Conservation (phyloP, 1,139 yeast genomes). For the Wickerhamomyces sp. region DNA sequence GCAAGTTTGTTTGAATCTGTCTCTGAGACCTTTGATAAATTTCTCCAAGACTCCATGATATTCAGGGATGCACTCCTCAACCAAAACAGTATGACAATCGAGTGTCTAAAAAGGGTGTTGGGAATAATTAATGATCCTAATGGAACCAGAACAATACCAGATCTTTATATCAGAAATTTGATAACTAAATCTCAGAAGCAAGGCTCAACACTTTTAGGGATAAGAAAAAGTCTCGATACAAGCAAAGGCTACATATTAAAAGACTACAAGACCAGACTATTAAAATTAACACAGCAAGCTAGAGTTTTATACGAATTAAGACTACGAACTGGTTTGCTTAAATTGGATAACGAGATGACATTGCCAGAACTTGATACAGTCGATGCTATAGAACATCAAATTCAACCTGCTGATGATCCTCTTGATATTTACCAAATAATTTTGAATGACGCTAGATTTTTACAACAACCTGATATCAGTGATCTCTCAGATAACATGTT, state of each 20-base stretch:
- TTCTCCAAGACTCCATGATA: slow-evolving; percentile 29
- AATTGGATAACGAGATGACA: background rate
- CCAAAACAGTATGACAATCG: slow-evolving; percentile 27
- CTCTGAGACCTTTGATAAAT: slow-evolving; percentile 30
- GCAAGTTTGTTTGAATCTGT: slow-evolving; percentile 29
- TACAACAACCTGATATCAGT: slow-evolving; percentile 22
- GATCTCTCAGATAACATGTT: slow-evolving; percentile 24
- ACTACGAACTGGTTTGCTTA: slow-evolving; percentile 8
- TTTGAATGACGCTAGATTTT: slow-evolving; percentile 18
- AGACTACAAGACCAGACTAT: slow-evolving; percentile 26
- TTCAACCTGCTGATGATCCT: slow-evolving; percentile 9
- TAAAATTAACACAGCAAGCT: slow-evolving; percentile 21
- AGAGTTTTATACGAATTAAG: slow-evolving; percentile 16
- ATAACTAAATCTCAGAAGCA: slow-evolving; percentile 26
- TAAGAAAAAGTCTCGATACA: slow-evolving; percentile 27
- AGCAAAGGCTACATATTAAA: slow-evolving; percentile 28
- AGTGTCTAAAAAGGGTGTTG: slow-evolving; percentile 27
- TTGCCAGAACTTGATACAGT: slow-evolving; percentile 11
- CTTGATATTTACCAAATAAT: slow-evolving; percentile 22
- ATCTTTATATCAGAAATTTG: slow-evolving; percentile 33
- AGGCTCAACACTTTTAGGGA: slow-evolving; percentile 29
- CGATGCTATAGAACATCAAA: slow-evolving; percentile 3
- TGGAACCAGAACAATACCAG: slow-evolving; percentile 35
- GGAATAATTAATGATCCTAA: slow-evolving; percentile 29
- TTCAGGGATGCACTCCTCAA: slow-evolving; percentile 27